Evolutionary conservation across 345 rosid species (phyloP).

Genomic region (Cochlearia excelsa): DNA sequence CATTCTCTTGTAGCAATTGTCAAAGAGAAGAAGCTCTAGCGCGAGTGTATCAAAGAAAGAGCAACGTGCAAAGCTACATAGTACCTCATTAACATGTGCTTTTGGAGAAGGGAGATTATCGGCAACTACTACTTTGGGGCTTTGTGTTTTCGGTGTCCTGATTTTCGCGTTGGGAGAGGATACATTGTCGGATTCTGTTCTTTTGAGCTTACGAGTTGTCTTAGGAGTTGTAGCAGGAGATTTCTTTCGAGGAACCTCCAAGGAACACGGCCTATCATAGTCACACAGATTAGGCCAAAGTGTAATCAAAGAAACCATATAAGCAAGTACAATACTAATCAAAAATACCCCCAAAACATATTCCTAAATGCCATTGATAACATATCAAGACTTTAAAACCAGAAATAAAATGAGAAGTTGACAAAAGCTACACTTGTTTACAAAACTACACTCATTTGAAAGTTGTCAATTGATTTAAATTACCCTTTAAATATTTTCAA

Average conservation of each 20-base stretch:
- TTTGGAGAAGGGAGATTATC: slow-evolving; percentile 55
- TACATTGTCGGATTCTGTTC: slow-evolving; percentile 43
- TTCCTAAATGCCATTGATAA: neutral
- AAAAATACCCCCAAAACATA: neutral
- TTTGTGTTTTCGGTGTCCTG: slow-evolving; percentile 60
- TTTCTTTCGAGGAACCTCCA: slow-evolving; percentile 64
- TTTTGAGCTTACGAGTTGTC: slow-evolving; percentile 59
- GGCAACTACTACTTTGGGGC: slow-evolving; percentile 55
- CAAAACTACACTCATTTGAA: too few species aligned
- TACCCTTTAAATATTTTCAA: too few species aligned
- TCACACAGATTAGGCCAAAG: slow-evolving; percentile 23
- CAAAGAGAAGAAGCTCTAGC: too few species aligned
- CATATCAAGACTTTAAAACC: neutral
- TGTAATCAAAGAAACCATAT: slow-evolving; percentile 18
- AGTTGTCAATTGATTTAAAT: too few species aligned
- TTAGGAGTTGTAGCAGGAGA: slow-evolving; percentile 57
- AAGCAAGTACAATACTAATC: neutral
- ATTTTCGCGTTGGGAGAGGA: slow-evolving; percentile 44
- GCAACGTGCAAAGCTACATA: slow-evolving; percentile 8
- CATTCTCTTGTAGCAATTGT: neutral
- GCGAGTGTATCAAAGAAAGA: neutral
- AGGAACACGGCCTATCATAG: slow-evolving; percentile 45
- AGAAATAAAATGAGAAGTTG: neutral
- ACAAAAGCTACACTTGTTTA: too few species aligned
- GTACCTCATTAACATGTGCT: slow-evolving; percentile 67